Evolutionary conservation across 2,329 filamentous ascomycete species (phyloP).

Genomic region (Phialophora expanda): DNA sequence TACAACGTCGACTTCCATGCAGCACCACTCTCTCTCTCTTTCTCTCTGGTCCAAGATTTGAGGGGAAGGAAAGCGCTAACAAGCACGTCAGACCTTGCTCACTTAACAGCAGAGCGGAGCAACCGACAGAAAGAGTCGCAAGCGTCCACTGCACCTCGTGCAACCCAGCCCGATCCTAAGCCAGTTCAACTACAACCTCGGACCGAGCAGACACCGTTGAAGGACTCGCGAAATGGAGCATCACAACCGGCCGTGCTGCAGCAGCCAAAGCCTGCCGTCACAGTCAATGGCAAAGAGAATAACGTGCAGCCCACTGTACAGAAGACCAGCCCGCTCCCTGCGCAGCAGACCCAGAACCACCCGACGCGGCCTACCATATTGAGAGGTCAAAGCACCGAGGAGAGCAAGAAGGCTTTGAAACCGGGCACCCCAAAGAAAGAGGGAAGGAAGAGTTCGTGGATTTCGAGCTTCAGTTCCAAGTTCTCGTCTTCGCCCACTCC

Average conservation of each 20-base stretch:
- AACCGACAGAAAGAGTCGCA: constrained; percentile 29
- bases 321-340: constrained; percentile 10
- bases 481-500: constrained; percentile 69
- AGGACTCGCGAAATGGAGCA: constrained; percentile 35
- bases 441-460: constrained; percentile 80
- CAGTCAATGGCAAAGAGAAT: constrained; percentile 26
- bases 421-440: constrained; percentile 31
- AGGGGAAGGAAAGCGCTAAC: constrained; percentile 13
- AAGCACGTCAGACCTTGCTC: constrained; percentile 21
- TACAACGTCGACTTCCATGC: constrained; percentile 2
- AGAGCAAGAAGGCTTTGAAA: constrained; percentile 26
- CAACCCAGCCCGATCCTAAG: constrained; percentile 33
- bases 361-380: constrained; percentile 24
- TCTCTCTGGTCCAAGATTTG: background rate
- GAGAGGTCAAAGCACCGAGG: constrained; percentile 29
- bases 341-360: constrained; percentile 14
- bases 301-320: constrained; percentile 13
- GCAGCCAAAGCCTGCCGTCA: constrained; percentile 16
- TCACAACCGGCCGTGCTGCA: background rate
- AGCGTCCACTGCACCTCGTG: constrained; percentile 36
- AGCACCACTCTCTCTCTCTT: background rate
- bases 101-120: constrained; percentile 39
- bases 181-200: constrained; percentile 23
- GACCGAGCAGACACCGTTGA: constrained; percentile 27
- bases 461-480: constrained; percentile 89